phyloP scores from a whole-genome alignment of 2,329 filamentous ascomycete species.

The Beauveria varroae region DNA sequence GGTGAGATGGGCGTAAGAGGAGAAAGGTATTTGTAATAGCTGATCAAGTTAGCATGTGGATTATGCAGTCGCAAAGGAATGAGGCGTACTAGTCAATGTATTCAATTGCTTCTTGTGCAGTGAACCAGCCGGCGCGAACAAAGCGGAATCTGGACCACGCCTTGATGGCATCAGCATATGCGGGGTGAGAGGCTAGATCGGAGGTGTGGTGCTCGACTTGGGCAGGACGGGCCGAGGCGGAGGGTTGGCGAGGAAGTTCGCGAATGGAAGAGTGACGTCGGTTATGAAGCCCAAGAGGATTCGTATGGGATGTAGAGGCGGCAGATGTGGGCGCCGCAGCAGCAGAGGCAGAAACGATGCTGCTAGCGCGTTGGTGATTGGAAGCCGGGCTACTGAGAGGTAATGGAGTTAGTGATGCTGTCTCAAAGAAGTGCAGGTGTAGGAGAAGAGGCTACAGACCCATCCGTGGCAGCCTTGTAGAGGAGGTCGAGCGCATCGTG shows the following conservation, averaged over 20 bases:
- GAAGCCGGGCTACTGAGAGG: neutral
- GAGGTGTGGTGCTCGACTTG: conserved; percentile 42
- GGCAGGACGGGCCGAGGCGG: conserved; percentile 18
- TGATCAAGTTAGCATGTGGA: conserved; percentile 22
- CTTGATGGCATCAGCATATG: conserved; percentile 63
- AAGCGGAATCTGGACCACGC: conserved; percentile 93
- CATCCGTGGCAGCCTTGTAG: conserved; percentile 74
- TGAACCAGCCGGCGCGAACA: conserved; percentile 95
- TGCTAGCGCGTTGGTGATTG: conserved; percentile 24
- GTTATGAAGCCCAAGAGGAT: neutral
- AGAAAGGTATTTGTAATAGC: conserved; percentile 85
- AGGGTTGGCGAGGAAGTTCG: conserved; percentile 14
- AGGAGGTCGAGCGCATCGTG: conserved; percentile 89
- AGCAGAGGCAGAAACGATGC: conserved; percentile 19
- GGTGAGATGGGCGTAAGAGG: conserved; percentile 91
- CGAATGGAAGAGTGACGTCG: conserved; percentile 9
- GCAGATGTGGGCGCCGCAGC: conserved; percentile 12
- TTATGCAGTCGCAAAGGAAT: neutral
- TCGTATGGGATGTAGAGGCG: conserved; percentile 9
- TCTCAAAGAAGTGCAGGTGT: conserved; percentile 4
- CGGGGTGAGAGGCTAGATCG: conserved; percentile 39
- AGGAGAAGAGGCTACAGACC: conserved; percentile 29
- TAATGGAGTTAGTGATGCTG: neutral
- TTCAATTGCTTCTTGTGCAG: conserved; percentile 81
- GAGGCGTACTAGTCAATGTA: conserved; percentile 79